Base-by-base conservation (phyloP, 768 basidiomycete species). In the Rhizopogon vinicolor region DNA sequence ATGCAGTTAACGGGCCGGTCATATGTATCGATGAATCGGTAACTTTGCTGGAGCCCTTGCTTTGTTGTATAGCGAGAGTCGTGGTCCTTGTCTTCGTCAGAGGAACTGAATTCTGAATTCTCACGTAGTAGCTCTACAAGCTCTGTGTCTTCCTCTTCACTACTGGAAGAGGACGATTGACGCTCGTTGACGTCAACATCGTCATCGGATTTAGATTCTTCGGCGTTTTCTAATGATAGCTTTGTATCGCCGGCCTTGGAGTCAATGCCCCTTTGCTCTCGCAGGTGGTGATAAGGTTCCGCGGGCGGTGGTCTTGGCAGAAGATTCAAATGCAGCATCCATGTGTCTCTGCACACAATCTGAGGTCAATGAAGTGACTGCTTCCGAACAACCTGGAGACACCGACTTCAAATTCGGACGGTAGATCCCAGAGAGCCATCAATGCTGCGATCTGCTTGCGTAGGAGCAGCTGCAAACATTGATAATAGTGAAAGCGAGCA, bases 391-490 rank as follows among this genome's bases (percentile, higher is more conserved):
- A 51, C 40, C 7, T 16, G 40, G 31, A 8, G 41, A 25, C 42
- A 61, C 75, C 49, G 55, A 89, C 92, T 80, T 93, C 91, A 57
- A 92, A 90, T 64, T 91, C 89, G 0, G 75, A 65, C 7, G 91
- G 91, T 19, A 94, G 75, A n/a, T 74, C 67, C 92, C 92, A 93
- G 9, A 83, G 60, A 12, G 64, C 63, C 4, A 66, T 78, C 55
- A 93, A 68, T n/a, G 78, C 77, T 6, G 72, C 74, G 12, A 93
- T 72, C 68, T 97, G 93, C 62, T 85, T 81, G 33, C 93, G 79
- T 10, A 96, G 74, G 52, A 97, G 73, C 1, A 92, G 72, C 68
- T 97, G 95, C 37, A 91, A 75, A 62, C 89, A 90, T 59, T 94
- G 87, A 58, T 91, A 89, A 62, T 91, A 91, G 55, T 88, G 84